phyloP scores from a whole-genome alignment of 2,329 filamentous ascomycete genomes.

The Exutisphaerella laricina region DNA sequence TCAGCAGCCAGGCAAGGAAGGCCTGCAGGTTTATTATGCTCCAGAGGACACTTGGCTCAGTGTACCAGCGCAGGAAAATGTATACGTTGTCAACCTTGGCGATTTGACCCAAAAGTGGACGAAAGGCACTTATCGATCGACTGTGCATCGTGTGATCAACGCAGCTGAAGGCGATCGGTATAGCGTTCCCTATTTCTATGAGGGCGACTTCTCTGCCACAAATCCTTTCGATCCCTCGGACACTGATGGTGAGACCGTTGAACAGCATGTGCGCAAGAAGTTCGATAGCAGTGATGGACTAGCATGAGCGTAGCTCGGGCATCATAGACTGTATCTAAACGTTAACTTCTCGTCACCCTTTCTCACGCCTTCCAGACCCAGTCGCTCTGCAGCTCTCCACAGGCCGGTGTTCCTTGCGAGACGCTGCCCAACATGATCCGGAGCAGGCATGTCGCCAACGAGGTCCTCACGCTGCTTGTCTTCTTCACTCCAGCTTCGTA shows the following conservation, averaged over 20 bases:
- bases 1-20: conserved; percentile 39
- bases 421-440: conserved; percentile 20
- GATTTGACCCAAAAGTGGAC: conserved; percentile 47
- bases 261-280: conserved; percentile 19
- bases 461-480: conserved; percentile 37
- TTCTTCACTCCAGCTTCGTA: conserved; percentile 33
- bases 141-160: conserved; percentile 44
- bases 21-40: conserved; percentile 39
- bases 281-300: conserved; percentile 20
- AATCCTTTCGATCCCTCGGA: conserved; percentile 18
- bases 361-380: conserved; percentile 34
- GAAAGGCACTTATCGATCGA: conserved; percentile 40
- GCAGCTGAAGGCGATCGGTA: conserved; percentile 36
- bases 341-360: conserved; percentile 45
- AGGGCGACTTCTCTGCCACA: conserved; percentile 17
- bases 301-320: neutral
- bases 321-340: conserved; percentile 39
- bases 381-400: conserved; percentile 24
- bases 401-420: conserved; percentile 16
- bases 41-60: conserved; percentile 39
- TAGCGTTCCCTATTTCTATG: conserved; percentile 46
- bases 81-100: conserved; percentile 47
- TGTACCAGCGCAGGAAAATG: conserved; percentile 40
- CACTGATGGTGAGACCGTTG: conserved; percentile 19
- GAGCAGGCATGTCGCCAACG: conserved; percentile 25